phyloP scores from a whole-genome alignment of 192 early-diverging fungal species.

The Coemansia sp. region DNA sequence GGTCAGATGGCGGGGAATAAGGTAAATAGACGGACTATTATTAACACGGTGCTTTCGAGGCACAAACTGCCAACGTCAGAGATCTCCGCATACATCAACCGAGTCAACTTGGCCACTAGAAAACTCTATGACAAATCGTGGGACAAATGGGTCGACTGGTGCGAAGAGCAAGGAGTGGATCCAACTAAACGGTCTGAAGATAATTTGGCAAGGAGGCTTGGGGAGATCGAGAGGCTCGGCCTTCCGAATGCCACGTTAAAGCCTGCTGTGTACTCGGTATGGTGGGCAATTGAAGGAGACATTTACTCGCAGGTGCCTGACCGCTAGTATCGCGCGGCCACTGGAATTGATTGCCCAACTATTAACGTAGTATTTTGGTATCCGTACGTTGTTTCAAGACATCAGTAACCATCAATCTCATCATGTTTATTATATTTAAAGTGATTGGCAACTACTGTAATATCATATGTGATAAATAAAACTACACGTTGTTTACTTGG shows the following conservation, averaged over 20 bases:
- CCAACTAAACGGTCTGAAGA: neutral
- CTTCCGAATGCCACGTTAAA: neutral
- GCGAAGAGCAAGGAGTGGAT: neutral
- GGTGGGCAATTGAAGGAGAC: neutral
- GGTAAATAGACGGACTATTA: neutral
- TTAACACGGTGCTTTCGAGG: neutral
- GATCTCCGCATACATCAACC: neutral
- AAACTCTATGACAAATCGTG: too few species aligned
- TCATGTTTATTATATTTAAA: too few species aligned
- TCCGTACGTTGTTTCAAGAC: neutral
- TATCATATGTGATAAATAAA: too few species aligned
- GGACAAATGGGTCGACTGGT: neutral
- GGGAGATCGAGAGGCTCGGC: neutral
- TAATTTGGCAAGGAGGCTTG: neutral
- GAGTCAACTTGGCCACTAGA: too few species aligned
- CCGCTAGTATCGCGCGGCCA: neutral
- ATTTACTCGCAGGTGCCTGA: neutral
- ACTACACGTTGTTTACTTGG: too few species aligned
- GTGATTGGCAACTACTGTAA: too few species aligned
- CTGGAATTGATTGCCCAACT: neutral
- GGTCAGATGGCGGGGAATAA: neutral
- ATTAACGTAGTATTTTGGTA: neutral
- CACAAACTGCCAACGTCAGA: neutral
- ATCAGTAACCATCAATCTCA: neutral
- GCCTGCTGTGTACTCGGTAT: neutral